phyloP scores from a whole-genome alignment of 805 yeast genomes.

The Saccharomycopsis selenospora region DNA sequence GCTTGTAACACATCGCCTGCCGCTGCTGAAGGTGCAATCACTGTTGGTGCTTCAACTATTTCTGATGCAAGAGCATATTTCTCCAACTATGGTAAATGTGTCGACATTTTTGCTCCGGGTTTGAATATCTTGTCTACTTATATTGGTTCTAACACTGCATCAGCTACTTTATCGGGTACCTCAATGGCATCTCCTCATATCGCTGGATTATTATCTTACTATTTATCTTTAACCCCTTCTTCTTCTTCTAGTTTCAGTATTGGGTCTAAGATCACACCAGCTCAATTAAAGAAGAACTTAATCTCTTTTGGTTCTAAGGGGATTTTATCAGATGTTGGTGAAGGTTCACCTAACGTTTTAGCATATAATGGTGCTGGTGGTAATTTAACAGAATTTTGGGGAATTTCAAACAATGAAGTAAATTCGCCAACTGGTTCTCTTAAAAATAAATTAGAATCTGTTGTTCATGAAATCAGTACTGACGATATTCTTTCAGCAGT shows the following conservation, averaged over 20 bases:
- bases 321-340: constrained; percentile 54
- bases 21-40: constrained; percentile 71
- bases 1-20: constrained; percentile 94
- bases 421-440: no score
- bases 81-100: constrained; percentile 93
- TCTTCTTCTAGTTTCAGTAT: constrained; percentile 49
- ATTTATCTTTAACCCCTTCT: constrained; percentile 77
- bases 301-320: constrained; percentile 60
- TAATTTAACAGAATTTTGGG: constrained; percentile 60
- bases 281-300: constrained; percentile 68
- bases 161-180: constrained; percentile 86
- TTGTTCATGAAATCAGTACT: background rate
- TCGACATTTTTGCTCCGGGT: constrained; percentile 96
- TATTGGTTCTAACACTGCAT: constrained; percentile 67
- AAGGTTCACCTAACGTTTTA: constrained; percentile 68
- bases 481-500: background rate
- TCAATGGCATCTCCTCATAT: constrained; percentile 99
- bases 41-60: constrained; percentile 92
- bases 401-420: no score
- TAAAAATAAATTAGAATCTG: background rate
- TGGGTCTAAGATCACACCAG: constrained; percentile 49
- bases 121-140: constrained; percentile 79
- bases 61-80: constrained; percentile 89
- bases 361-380: constrained; percentile 81
- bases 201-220: constrained; percentile 86